Percentiles rank a stretch among this genome's conserved stretches.
Conservation (phyloP, 805 yeast species). For the Danielia reshetovae region DNA sequence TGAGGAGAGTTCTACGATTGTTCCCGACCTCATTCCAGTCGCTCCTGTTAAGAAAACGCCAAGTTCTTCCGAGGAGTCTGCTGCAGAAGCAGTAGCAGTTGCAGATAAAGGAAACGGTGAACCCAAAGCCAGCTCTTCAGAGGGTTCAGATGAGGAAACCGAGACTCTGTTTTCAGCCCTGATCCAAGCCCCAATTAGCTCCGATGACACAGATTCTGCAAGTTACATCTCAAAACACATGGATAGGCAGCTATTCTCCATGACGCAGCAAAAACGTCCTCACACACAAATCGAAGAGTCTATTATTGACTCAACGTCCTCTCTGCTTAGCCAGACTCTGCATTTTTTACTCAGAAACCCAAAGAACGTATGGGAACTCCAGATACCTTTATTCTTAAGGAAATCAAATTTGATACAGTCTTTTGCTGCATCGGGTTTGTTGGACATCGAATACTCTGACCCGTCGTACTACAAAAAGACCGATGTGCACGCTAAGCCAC, state of each 20-base stretch:
- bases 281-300: not conserved
- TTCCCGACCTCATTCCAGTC: not conserved
- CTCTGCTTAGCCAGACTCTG: slow-evolving; percentile 7
- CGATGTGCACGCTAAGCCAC: slow-evolving; percentile 55
- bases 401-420: slow-evolving; percentile 14
- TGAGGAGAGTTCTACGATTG: too few relatives aligned
- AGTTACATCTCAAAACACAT: too few relatives aligned
- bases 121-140: too few relatives aligned
- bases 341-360: slow-evolving; percentile 8
- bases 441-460: slow-evolving; percentile 52
- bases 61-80: not conserved
- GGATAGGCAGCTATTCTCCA: slow-evolving; percentile 1
- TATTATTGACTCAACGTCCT: not conserved
- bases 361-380: slow-evolving; percentile 17
- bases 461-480: slow-evolving; percentile 57
- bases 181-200: not conserved
- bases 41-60: not conserved
- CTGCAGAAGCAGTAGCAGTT: not conserved
- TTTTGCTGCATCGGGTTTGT: slow-evolving; percentile 44
- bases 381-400: slow-evolving; percentile 15
- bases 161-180: not conserved
- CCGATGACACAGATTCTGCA: too few relatives aligned
- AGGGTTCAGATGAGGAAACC: not conserved
- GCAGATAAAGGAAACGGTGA: too few relatives aligned
- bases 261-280: slow-evolving; percentile 2